Base-by-base conservation (phyloP, 164 flowering plant genomes). In the Macadamia tetraphylla region DNA sequence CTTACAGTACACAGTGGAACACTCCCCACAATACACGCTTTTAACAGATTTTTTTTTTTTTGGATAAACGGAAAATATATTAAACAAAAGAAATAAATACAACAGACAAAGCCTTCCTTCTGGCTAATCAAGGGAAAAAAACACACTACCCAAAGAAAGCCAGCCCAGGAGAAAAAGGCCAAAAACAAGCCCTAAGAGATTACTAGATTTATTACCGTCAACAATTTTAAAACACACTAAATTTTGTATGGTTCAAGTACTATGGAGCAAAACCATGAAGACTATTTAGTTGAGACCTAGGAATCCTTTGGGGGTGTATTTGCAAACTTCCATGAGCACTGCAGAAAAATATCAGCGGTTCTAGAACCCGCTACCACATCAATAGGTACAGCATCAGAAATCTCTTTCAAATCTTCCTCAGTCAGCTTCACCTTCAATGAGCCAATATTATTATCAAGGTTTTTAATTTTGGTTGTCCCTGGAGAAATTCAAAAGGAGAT, bases 381-480 rank as follows among this genome's bases (percentile, higher is more conserved):
- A 7, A 49, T 12, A 14, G 81, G 81, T 51, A 79, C 73, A 14
- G 81, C 75, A 46, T 76, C 75, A 51, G 73, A 73, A 32, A 76
- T 65, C 51, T 76, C 79, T 29, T 71, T 75, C 69, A 76, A 6
- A 32, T 79, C 75, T 53, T 62, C 77, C 62, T 67, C 66, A 5
- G 75, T 67, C 15, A 79, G 75, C 46, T 76, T 76, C 42, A 73
- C 68, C 51, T 29, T 68, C 58, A 76, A 29, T 55, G 75, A 65
- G 29, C 73, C 73, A 62, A 73, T 68, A 58, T 79, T 79, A 3
- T 73, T 68, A 52, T 79, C 77, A 10, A 79, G 70, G 63, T 76
- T 76, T 64, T 76, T 73, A 14, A 70, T 52, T 64, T 79, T 76
- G 43, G 81, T 79, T 51, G 79, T 79, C 62, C 79, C 81, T 79